Conservation (phyloP, 2,329 filamentous ascomycete genomes). For the Arachnomyces sp. region DNA sequence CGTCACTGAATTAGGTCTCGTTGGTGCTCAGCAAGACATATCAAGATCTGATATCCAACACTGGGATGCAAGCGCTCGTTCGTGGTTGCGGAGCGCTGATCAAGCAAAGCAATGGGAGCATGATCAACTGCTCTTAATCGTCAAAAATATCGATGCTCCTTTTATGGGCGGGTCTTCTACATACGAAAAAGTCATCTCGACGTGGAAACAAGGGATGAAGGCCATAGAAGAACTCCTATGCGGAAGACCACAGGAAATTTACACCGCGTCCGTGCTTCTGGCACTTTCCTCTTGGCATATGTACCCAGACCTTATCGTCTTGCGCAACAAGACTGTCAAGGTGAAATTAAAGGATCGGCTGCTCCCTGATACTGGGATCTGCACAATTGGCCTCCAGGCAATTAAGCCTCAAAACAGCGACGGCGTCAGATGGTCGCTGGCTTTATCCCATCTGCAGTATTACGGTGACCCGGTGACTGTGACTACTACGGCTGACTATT, state of each 20-base stretch:
- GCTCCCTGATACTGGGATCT: background rate
- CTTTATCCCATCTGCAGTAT: conserved; percentile 3
- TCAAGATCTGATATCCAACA: conserved; percentile 20
- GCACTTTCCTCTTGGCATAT: conserved; percentile 29
- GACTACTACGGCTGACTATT: background rate
- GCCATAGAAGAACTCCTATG: conserved; percentile 21
- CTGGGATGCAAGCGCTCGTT: conserved; percentile 32
- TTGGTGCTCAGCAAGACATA: conserved; percentile 11
- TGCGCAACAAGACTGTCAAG: conserved; percentile 27
- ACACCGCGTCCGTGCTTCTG: conserved; percentile 20
- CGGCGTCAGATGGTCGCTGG: conserved; percentile 3
- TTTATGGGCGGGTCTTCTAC: conserved; percentile 4
- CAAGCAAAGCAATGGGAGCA: conserved; percentile 17
- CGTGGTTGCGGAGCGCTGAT: conserved; percentile 31
- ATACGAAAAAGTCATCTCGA: conserved; percentile 21
- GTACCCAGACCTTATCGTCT: conserved; percentile 38
- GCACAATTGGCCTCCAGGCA: conserved; percentile 1
- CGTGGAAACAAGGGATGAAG: conserved; percentile 22
- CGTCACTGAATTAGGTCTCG: background rate
- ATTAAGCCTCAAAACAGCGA: background rate
- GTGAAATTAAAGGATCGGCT: background rate
- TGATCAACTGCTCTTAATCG: conserved; percentile 21
- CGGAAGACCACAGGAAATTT: conserved; percentile 19
- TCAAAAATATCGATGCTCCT: conserved; percentile 21
- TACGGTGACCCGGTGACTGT: background rate